A percentile compares a stretch with the other conserved stretches of the same genome.
Conservation (phyloP, 1,284 basidiomycete genomes). For the Clitocybe nebularis region DNA sequence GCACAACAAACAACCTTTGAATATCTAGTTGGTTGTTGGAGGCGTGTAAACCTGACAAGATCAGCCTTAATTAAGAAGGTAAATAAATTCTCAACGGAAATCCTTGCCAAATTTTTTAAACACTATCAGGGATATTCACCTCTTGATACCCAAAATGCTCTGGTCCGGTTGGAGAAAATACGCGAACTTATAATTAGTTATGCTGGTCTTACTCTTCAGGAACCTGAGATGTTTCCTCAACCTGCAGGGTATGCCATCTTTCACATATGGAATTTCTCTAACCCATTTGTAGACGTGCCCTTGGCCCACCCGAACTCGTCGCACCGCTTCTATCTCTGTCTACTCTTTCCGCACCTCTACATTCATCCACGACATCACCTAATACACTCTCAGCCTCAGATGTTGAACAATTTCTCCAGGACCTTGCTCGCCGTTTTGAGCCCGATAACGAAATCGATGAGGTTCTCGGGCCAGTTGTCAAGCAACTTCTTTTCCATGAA, state of each 20-base stretch:
- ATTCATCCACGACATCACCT: constrained; percentile 39
- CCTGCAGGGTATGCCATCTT: constrained; percentile 58
- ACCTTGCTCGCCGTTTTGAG: constrained; percentile 68
- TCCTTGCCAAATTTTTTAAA: not conserved
- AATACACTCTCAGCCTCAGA: constrained; percentile 49
- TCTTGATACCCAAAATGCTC: constrained; percentile 59
- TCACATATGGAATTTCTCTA: not conserved
- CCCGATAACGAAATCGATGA: constrained; percentile 53
- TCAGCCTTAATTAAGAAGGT: constrained; percentile 62
- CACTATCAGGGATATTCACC: constrained; percentile 53
- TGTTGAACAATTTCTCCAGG: constrained; percentile 67
- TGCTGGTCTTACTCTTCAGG: constrained; percentile 85
- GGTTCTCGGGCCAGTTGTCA: constrained; percentile 58
- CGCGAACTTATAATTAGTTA: constrained; percentile 87
- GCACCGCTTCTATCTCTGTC: constrained; percentile 70
- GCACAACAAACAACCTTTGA: constrained; percentile 83
- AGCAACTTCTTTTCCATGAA: constrained; percentile 54
- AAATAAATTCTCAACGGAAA: constrained; percentile 9
- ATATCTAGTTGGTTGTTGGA: constrained; percentile 92
- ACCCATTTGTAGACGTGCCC: constrained; percentile 43
- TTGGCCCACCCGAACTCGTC: constrained; percentile 78
- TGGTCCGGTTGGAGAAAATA: constrained; percentile 64
- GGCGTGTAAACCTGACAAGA: constrained; percentile 63
- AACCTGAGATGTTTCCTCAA: constrained; percentile 93
- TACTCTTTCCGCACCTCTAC: constrained; percentile 58